phyloP scores from a whole-genome alignment of 2,329 filamentous ascomycete genomes.

The Trichoderma oligosporum region DNA sequence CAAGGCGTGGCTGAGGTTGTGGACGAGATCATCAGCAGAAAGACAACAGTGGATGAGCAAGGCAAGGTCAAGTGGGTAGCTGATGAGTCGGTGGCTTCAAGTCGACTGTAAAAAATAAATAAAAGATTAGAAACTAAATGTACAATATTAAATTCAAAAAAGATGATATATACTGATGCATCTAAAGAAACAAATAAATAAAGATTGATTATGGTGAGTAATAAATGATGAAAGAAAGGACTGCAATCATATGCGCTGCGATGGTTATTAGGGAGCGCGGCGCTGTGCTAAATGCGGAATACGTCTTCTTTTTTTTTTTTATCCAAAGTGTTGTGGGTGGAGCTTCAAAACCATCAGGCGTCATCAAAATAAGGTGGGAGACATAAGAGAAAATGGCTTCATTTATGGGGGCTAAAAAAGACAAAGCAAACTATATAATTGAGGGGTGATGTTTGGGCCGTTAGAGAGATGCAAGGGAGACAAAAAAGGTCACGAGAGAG shows the following conservation, averaged over 20 bases:
- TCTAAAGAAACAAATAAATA: neutral
- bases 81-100: constrained; percentile 30
- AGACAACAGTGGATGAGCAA: constrained; percentile 47
- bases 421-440: neutral
- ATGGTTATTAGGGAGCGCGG: neutral
- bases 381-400: constrained; percentile 8
- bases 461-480: constrained; percentile 15
- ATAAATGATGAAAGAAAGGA: neutral
- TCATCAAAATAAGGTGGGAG: constrained; percentile 11
- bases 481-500: constrained; percentile 16
- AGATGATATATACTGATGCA: neutral
- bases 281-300: neutral
- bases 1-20: constrained; percentile 68
- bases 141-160: constrained; percentile 13
- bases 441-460: constrained; percentile 16
- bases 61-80: constrained; percentile 42
- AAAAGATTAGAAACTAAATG: neutral
- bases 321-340: neutral
- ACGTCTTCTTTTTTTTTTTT: neutral
- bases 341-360: constrained; percentile 14
- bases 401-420: constrained; percentile 12
- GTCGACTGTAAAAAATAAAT: constrained; percentile 30
- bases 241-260: neutral
- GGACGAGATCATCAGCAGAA: constrained; percentile 62
- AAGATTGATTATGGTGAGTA: neutral